Evolutionary conservation across 495 filamentous ascomycete genomes (phyloP), one percentile per base, ranked within the genome.

Genomic region (Penicillium canariense): DNA sequence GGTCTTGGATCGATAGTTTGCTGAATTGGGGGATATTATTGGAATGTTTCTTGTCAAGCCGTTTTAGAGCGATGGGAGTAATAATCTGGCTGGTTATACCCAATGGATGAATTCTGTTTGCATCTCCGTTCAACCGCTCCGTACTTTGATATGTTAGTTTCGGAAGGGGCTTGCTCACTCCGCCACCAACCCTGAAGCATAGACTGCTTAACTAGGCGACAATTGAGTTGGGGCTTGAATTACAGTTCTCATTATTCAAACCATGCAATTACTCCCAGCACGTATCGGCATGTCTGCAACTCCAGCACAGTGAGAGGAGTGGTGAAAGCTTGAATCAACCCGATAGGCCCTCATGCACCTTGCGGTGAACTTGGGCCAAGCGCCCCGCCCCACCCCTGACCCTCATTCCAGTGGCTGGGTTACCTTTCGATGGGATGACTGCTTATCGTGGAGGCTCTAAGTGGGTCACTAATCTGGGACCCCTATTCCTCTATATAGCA

Each of bases 11-110:
- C 14, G 26, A 28, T 22, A 8, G 11, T 5, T 15, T 17, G 22
- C 22, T 25, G 15, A 15, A 12, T 44, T 42, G 20, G 39, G 22
- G 14, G 22, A 5, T 5, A 26, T 26, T 22, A 10, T 18, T 15
- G 3, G 42, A 18, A 28, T 31, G 3, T 50, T n/a, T 17, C 2
- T 22, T 39, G 18, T n/a, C 32, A 14, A 27, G 31, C 27, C 18
- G 6, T 20, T 47, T 34, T 48, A 28, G 35, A 32, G 44, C 35
- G 52, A 48, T 46, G 34, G 25, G 18, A 23, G 20, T 43, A 25
- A 9, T 31, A 22, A 27, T 27, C 39, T 48, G 42, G 48, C 26
- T 23, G 35, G n/a, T 30, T 58, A 54, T 54, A 54, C 52, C 52
- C 52, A 54, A 31, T 40, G 31, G 32, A 48, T 28, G 35, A 20